phyloP scores from a whole-genome alignment of 2,329 filamentous ascomycete species.

The Aspergillus fijiensis region DNA sequence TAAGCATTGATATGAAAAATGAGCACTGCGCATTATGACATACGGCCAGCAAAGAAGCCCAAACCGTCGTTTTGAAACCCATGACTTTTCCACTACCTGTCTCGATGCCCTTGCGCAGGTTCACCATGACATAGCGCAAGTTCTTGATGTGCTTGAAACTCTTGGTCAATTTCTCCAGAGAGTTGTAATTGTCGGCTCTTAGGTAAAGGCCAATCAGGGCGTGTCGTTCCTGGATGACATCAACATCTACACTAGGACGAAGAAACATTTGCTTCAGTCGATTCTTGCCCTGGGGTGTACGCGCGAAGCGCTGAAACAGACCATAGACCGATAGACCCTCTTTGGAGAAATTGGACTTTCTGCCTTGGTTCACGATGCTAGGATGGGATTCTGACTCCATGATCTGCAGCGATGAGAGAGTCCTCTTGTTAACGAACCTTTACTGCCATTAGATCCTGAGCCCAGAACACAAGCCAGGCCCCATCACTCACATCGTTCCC shows the following conservation, averaged over 20 bases:
- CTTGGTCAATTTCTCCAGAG: slow-evolving; percentile 57
- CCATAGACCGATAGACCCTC: slow-evolving; percentile 83
- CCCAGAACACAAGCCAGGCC: neutral
- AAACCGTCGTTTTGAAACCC: slow-evolving; percentile 66
- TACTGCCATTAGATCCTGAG: slow-evolving; percentile 22
- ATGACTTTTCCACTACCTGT: slow-evolving; percentile 49
- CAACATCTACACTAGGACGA: slow-evolving; percentile 69
- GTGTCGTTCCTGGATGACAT: slow-evolving; percentile 70
- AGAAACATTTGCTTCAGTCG: slow-evolving; percentile 78
- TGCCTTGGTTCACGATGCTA: slow-evolving; percentile 73
- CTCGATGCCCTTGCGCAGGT: slow-evolving; percentile 76
- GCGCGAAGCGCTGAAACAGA: slow-evolving; percentile 71
- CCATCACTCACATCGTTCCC: slow-evolving; percentile 55
- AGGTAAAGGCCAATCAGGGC: slow-evolving; percentile 66
- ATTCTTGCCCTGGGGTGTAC: slow-evolving; percentile 74
- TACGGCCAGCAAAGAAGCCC: slow-evolving; percentile 65
- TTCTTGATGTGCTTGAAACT: slow-evolving; percentile 73
- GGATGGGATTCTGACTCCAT: slow-evolving; percentile 80
- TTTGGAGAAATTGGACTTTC: slow-evolving; percentile 63
- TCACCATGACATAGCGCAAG: slow-evolving; percentile 65
- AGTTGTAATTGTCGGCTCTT: slow-evolving; percentile 63
- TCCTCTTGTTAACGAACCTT: slow-evolving; percentile 81
- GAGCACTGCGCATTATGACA: slow-evolving; percentile 12
- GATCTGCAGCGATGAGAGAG: slow-evolving; percentile 79
- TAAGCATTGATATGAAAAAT: neutral